Evolutionary conservation across 331 rosid genomes (phyloP).

Genomic region (Rhamnella rubrinervis): DNA sequence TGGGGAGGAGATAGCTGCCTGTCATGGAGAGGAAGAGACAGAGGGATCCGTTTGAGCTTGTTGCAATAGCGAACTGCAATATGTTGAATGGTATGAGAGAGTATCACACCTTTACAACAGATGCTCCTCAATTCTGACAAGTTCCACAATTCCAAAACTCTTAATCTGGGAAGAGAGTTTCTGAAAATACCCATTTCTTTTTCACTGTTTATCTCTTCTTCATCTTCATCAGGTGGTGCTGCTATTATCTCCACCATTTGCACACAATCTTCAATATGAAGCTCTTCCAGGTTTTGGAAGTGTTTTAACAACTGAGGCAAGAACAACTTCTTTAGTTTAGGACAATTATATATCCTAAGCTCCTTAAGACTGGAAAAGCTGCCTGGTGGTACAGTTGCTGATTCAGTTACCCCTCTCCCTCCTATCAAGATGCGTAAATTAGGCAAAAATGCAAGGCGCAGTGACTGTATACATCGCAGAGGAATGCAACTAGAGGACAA

Average conservation of each 20-base stretch:
- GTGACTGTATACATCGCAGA: slow-evolving; percentile 4
- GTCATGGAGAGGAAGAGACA: neutral
- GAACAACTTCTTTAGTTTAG: slow-evolving; percentile 13
- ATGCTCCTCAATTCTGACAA: slow-evolving; percentile 6
- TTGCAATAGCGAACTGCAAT: slow-evolving; percentile 5
- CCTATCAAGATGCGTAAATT: neutral
- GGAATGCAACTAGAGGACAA: neutral
- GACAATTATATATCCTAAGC: slow-evolving; percentile 18
- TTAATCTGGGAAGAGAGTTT: neutral
- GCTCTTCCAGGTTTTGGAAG: slow-evolving; percentile 16
- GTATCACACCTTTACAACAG: neutral
- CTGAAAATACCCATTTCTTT: neutral
- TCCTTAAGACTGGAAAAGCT: slow-evolving; percentile 12
- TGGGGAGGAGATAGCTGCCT: slow-evolving; percentile 13
- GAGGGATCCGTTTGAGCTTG: slow-evolving; percentile 13
- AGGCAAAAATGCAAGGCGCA: slow-evolving; percentile 19
- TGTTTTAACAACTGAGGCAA: neutral
- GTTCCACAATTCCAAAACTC: slow-evolving; percentile 11
- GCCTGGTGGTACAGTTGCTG: neutral
- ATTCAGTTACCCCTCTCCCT: neutral
- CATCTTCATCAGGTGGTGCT: slow-evolving; percentile 4
- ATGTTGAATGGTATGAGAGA: slow-evolving; percentile 15
- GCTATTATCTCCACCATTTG: slow-evolving; percentile 12
- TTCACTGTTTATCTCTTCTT: neutral
- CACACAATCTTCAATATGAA: slow-evolving; percentile 19